Evolutionary conservation across 306 rosid species (phyloP).

Genomic region (Castanea sativa): DNA sequence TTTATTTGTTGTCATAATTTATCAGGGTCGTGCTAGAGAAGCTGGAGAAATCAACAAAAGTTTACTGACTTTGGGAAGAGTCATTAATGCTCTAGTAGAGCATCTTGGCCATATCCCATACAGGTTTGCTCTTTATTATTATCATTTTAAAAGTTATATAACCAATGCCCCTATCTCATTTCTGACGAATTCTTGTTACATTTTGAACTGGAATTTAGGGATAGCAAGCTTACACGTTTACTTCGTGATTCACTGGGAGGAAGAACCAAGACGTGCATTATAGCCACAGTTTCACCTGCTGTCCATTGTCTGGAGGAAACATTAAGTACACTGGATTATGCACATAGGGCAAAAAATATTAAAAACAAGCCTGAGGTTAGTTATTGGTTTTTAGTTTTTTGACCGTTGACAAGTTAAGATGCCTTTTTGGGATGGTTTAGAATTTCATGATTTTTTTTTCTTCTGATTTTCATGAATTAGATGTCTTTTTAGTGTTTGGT

Average conservation of each 20-base stretch:
- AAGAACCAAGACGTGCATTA: slow-evolving; percentile 97
- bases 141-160: background rate
- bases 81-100: slow-evolving; percentile 90
- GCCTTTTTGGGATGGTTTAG: background rate
- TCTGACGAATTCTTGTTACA: slow-evolving; percentile 7
- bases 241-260: slow-evolving; percentile 99
- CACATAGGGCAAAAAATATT: slow-evolving; percentile 91
- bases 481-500: background rate
- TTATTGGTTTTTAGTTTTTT: background rate
- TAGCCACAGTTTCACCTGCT: slow-evolving; percentile 97
- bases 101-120: slow-evolving; percentile 98
- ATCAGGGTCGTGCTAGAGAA: slow-evolving; percentile 95
- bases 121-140: slow-evolving; percentile 43
- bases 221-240: slow-evolving; percentile 93
- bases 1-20: slow-evolving; percentile 7
- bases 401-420: no score
- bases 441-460: background rate
- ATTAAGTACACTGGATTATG: slow-evolving; percentile 90
- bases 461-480: background rate
- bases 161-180: background rate
- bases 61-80: slow-evolving; percentile 92
- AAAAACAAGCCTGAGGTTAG: slow-evolving; percentile 95
- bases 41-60: slow-evolving; percentile 99
- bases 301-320: slow-evolving; percentile 98
- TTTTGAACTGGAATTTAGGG: slow-evolving; percentile 48